Base-by-base conservation (phyloP, 1,284 basidiomycete genomes). In the Entoloma clypeatum region DNA sequence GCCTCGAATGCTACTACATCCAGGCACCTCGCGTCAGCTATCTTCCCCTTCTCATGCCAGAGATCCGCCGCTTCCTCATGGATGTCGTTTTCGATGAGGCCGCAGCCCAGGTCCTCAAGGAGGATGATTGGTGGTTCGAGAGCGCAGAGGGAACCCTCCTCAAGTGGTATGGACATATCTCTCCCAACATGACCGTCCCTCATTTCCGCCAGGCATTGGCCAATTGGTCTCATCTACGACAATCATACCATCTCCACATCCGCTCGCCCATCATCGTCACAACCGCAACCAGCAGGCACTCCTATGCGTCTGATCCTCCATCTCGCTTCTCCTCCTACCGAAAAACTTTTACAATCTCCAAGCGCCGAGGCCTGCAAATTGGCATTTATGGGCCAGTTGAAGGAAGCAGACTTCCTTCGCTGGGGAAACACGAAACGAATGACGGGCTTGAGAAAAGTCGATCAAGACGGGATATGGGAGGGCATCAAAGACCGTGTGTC, bases 81-180 rank as follows among this genome's bases (percentile, higher is more conserved):
- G 88, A 93, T 50, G 79, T 95, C 34, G 88, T 91, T 4, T 84
- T 96, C 54, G 90, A 94, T 56, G 88, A 92, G 53, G 72, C 77
- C 23, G 81, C 83, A 16, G 77, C 80, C 3, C 79, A 77, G 42
- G 53, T 72, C 8, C 64, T 91, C 45, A 86, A 85, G 57, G 88
- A 92, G 52, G 83, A 88, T 45, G 85, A 92, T 35, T 91, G 93
- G 86, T 96, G 93, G 93, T 94, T 97, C 61, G 91, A 95, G 62
- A 81, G 80, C 47, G 83, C 82, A 49, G 81, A 79, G 45, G 83
- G 80, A 35, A 76, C 69, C 19, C 64, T 81, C 50, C 75, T 88
- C 58, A 89, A 88, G 66, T 95, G 91, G 92, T 92, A 48, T 49
- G 81, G 68, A 22, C n/a, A 38, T 36, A 39, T 35, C 40, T 4